Percentiles rank a stretch among this genome's conserved stretches.
Conservation (phyloP, 108 stramenopile species). For the Nitzschia inconspicua region DNA sequence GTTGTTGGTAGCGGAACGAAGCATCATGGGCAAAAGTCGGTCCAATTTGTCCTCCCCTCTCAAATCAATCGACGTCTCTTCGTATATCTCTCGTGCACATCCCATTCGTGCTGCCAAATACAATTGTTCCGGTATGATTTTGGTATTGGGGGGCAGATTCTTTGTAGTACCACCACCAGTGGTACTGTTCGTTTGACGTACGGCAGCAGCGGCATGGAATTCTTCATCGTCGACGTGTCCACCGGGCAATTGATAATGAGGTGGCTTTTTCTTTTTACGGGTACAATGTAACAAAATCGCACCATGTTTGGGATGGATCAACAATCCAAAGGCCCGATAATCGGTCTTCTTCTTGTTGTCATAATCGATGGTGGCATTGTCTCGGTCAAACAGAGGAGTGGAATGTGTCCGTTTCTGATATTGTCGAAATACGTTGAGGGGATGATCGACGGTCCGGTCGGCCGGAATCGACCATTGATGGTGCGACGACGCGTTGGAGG, state of each 20-base stretch:
- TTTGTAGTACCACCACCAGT: not conserved
- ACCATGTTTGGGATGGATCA: constrained; percentile 57
- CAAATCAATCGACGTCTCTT: constrained; percentile 81
- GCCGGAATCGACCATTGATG: too few species aligned
- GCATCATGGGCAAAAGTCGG: constrained; percentile 39
- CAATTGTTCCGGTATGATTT: constrained; percentile 26
- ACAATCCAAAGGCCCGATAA: constrained; percentile 68
- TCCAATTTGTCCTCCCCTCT: constrained; percentile 31
- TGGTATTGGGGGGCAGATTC: not conserved
- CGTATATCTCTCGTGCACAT: constrained; percentile 60
- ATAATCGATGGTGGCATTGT: too few species aligned
- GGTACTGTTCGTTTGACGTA: constrained; percentile 1
- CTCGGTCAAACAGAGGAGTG: too few species aligned
- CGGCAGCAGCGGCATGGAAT: constrained; percentile 32
- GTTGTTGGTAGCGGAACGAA: constrained; percentile 12
- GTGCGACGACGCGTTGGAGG: too few species aligned
- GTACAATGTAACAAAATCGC: constrained; percentile 72
- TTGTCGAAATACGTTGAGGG: too few species aligned
- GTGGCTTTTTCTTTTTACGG: constrained; percentile 58
- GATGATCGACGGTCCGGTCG: too few species aligned
- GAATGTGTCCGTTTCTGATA: too few species aligned
- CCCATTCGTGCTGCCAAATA: constrained; percentile 57
- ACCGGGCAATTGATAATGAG: constrained; percentile 80
- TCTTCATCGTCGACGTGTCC: constrained; percentile 78
- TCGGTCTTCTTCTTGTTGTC: too few species aligned